Conservation (phyloP, 116 monocot genomes). For the Zostera marina region DNA sequence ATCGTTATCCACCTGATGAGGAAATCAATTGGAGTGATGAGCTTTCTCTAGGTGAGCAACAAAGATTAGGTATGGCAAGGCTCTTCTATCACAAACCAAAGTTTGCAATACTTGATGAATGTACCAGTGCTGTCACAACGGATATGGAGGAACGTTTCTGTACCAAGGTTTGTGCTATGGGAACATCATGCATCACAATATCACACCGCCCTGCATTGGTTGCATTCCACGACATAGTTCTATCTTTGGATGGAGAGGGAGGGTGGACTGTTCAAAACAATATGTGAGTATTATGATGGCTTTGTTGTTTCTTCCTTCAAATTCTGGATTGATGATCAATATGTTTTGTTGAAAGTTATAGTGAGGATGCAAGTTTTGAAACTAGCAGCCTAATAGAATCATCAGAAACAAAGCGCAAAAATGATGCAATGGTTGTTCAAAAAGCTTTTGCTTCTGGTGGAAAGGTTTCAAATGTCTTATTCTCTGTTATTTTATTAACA, state of each 20-base stretch:
- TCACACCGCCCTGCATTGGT: slow-evolving; percentile 95
- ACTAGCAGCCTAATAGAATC: slow-evolving; percentile 19
- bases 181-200: slow-evolving; percentile 92
- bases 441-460: slow-evolving; percentile 52
- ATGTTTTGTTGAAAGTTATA: slow-evolving; percentile 5
- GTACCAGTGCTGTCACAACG: slow-evolving; percentile 96
- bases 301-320: neutral
- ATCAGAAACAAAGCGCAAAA: slow-evolving; percentile 54
- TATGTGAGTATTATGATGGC: slow-evolving; percentile 3
- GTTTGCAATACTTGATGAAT: slow-evolving; percentile 98
- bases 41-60: slow-evolving; percentile 98
- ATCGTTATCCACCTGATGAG: slow-evolving; percentile 82
- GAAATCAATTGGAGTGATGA: slow-evolving; percentile 99
- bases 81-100: slow-evolving; percentile 96
- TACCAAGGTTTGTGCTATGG: slow-evolving; percentile 82
- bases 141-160: slow-evolving; percentile 99
- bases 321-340: neutral
- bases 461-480: slow-evolving; percentile 29
- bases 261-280: slow-evolving; percentile 72
- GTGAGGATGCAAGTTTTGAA: slow-evolving; percentile 39
- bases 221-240: slow-evolving; percentile 92
- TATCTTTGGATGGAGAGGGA: slow-evolving; percentile 95
- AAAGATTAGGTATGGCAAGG: slow-evolving; percentile 94
- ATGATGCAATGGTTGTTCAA: slow-evolving; percentile 79
- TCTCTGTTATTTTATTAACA: neutral